Percentiles rank a stretch among this genome's conserved stretches.
Evolutionary conservation across 257 asterid species (phyloP).

Genomic region (Salvia hispanica): DNA sequence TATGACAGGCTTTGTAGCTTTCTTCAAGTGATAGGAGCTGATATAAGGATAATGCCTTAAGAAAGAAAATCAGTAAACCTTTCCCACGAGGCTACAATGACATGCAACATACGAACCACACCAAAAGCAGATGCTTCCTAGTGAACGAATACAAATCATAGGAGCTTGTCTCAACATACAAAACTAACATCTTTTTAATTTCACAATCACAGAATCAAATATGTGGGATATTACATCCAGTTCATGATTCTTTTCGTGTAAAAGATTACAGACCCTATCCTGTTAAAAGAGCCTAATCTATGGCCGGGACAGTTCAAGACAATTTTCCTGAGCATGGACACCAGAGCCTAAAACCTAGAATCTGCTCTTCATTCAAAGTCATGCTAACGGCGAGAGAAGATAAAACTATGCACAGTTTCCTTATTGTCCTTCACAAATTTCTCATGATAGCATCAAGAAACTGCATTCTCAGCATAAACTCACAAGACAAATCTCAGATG

Average conservation of each 20-base stretch:
- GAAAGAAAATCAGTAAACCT: neutral
- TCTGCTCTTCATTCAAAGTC: slow-evolving; percentile 13
- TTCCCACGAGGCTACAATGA: neutral
- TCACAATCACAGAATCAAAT: slow-evolving; percentile 21
- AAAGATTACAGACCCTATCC: neutral
- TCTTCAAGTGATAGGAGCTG: slow-evolving; percentile 10
- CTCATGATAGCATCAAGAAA: slow-evolving; percentile 3
- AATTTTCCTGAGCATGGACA: slow-evolving; percentile 5
- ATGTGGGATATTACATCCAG: neutral
- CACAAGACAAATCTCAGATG: neutral
- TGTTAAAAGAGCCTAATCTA: neutral
- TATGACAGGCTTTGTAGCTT: slow-evolving; percentile 4
- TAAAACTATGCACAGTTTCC: neutral
- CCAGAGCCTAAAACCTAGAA: slow-evolving; percentile 22
- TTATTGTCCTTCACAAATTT: neutral
- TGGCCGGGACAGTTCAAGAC: neutral
- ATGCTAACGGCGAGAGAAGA: neutral
- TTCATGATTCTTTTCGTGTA: slow-evolving; percentile 14
- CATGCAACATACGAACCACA: slow-evolving; percentile 9
- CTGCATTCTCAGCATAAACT: neutral
- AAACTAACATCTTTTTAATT: slow-evolving; percentile 11
- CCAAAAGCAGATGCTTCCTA: slow-evolving; percentile 15
- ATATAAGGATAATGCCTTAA: neutral
- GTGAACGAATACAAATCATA: slow-evolving; percentile 17
- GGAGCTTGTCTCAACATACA: slow-evolving; percentile 22